phyloP scores from a whole-genome alignment of 495 filamentous ascomycete species.

The Penicillium daleae region DNA sequence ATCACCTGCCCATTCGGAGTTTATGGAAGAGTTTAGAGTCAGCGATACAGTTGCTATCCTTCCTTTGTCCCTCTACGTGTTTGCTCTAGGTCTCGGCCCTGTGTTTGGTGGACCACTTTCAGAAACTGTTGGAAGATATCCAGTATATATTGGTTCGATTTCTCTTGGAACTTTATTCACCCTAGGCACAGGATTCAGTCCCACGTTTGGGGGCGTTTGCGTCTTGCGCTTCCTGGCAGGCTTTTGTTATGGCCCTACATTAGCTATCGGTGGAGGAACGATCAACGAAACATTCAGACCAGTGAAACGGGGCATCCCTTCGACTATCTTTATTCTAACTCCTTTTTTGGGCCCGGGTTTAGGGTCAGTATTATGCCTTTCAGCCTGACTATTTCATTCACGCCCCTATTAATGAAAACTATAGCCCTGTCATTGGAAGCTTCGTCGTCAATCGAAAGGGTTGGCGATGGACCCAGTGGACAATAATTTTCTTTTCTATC shows the following conservation, averaged over 20 bases:
- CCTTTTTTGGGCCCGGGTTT: slow-evolving; percentile 41
- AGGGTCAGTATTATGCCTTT: slow-evolving; percentile 49
- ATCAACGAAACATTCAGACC: slow-evolving; percentile 49
- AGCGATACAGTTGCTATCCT: slow-evolving; percentile 57
- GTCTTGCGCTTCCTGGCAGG: slow-evolving; percentile 67
- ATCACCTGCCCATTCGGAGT: slow-evolving; percentile 45
- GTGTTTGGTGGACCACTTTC: slow-evolving; percentile 62
- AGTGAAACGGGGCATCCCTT: slow-evolving; percentile 38
- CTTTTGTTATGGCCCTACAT: slow-evolving; percentile 42
- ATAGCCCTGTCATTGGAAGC: slow-evolving; percentile 64
- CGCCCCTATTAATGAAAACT: too few relatives aligned
- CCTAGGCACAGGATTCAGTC: slow-evolving; percentile 62
- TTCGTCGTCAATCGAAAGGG: slow-evolving; percentile 59
- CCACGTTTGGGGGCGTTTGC: slow-evolving; percentile 57
- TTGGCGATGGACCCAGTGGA: slow-evolving; percentile 69
- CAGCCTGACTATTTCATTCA: too few relatives aligned
- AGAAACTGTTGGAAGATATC: slow-evolving; percentile 60
- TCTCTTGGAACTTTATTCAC: slow-evolving; percentile 63
- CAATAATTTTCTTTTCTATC: slow-evolving; percentile 49
- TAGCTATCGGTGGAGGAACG: slow-evolving; percentile 49
- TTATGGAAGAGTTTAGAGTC: slow-evolving; percentile 52
- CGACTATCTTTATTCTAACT: slow-evolving; percentile 42
- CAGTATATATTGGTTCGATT: slow-evolving; percentile 56
- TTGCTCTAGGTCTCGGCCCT: slow-evolving; percentile 62
- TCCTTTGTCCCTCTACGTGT: slow-evolving; percentile 57